phyloP scores from a whole-genome alignment of 78 protist species.

The Planoprotostelium fungivorum region DNA sequence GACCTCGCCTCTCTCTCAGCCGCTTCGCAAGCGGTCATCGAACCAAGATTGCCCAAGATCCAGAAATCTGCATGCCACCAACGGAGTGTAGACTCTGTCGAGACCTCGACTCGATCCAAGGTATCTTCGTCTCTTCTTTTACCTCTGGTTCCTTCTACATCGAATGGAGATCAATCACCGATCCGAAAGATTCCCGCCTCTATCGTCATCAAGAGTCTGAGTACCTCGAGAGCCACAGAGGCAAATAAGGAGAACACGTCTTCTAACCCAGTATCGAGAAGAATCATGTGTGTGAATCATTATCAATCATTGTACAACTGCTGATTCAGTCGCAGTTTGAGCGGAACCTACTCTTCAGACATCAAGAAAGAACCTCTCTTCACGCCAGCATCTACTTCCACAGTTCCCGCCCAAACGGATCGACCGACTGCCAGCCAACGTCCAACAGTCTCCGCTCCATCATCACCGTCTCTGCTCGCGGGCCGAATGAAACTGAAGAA shows the following conservation, averaged over 20 bases:
- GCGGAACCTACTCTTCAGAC: background rate
- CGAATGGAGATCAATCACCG: background rate
- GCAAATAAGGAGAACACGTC: background rate
- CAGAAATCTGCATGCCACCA: too few species aligned
- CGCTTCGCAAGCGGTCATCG: too few species aligned
- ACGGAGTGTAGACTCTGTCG: too few species aligned
- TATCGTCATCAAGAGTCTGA: background rate
- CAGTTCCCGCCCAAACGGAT: background rate
- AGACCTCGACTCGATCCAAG: too few species aligned
- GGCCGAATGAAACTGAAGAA: background rate
- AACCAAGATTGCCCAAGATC: too few species aligned
- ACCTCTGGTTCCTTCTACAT: background rate
- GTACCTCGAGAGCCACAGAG: background rate
- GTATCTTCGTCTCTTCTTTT: background rate
- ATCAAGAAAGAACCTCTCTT: background rate
- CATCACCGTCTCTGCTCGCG: background rate
- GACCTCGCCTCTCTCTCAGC: too few species aligned
- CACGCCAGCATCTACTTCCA: background rate
- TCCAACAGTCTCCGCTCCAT: background rate
- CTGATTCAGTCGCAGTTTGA: background rate
- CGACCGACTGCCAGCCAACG: background rate
- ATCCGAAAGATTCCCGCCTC: background rate
- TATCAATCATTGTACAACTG: background rate
- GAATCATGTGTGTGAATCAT: background rate
- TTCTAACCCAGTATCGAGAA: background rate